Evolutionary conservation across 2,329 filamentous ascomycete genomes (phyloP), one percentile per base, ranked within the genome.

Genomic region (Leptographium wingfieldii): DNA sequence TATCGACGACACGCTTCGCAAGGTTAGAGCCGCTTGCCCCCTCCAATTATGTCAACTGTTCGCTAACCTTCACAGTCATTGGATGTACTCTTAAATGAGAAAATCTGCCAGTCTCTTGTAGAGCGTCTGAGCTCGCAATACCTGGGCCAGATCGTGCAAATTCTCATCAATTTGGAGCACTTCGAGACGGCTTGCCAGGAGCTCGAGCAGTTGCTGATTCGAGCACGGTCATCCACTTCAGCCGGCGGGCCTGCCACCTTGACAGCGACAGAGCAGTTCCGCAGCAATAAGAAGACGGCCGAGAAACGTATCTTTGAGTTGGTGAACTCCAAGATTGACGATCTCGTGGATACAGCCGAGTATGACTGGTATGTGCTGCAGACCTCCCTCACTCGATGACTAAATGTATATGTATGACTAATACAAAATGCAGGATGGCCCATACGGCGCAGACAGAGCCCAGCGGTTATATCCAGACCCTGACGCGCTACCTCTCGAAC

Each of bases 241-340:
- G 87, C 88, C 2, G 88, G 90, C 3, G 90, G 89, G 0, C 87
- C 90, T 0, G 82, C 96, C 59, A 83, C 85, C 4, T 78, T 97
- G 5, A 81, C 81, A 31, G 94, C 95, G 0, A 97, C 94, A 0
- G 87, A 90, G 65, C 83, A 90, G 62, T 99, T 99, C 72, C 81
- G 85, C 49, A 85, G 81, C 67, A 92, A 95, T 69, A 96, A 96
- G 74, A 96, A 97, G 75, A 91, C 88, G 1, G 94, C 94, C 0
- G 92, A 96, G 70, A 96, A 96, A 74, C 87, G 95, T 40, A 97
- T 99, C 61, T 99, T 99, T 69, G 95, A 99, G 73, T 81, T 99
- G 0, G 94, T 99, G 64, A 97, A 99, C 74, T 95, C 89, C 60
- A 99, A 99, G 76, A 97, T 99, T 67, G 92, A 97, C 69, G 94